Evolutionary conservation across 345 rosid species (phyloP).

Genomic region (Euphorbia peplus): DNA sequence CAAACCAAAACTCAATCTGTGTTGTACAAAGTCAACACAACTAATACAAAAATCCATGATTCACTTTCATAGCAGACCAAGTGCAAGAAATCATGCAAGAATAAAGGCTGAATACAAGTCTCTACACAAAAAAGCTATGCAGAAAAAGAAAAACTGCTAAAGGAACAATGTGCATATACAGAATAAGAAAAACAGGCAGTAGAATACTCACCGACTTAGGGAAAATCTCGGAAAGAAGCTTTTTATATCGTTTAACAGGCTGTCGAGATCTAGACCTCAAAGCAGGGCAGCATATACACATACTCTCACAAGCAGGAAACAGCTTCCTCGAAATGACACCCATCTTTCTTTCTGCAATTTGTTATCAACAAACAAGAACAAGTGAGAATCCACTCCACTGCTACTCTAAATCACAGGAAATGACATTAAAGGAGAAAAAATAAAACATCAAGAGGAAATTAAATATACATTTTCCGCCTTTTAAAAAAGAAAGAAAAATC

Average conservation of each 20-base stretch:
- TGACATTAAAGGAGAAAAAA: neutral
- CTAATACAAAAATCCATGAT: neutral
- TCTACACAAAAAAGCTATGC: neutral
- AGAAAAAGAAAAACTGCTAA: neutral
- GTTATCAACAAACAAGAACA: neutral
- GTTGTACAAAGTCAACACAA: neutral
- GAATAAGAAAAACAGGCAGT: neutral
- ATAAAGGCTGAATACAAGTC: neutral
- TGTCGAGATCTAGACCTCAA: constrained; percentile 95
- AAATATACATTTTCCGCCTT: neutral
- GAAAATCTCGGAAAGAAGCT: constrained; percentile 84
- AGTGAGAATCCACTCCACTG: neutral
- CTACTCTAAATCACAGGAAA: neutral
- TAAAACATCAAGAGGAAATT: neutral
- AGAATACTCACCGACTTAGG: constrained; percentile 76
- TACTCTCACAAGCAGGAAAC: constrained; percentile 92
- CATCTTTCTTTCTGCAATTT: constrained; percentile 55
- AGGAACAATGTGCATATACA: neutral
- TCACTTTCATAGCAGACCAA: neutral
- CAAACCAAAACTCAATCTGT: neutral
- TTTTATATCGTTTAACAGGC: constrained; percentile 96
- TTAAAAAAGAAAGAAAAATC: neutral
- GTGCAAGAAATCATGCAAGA: neutral
- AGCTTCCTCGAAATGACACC: constrained; percentile 85
- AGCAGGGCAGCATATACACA: constrained; percentile 98